Conservation (phyloP, 352 stramenopile genomes). For the Phytophthora pseudosyringae region DNA sequence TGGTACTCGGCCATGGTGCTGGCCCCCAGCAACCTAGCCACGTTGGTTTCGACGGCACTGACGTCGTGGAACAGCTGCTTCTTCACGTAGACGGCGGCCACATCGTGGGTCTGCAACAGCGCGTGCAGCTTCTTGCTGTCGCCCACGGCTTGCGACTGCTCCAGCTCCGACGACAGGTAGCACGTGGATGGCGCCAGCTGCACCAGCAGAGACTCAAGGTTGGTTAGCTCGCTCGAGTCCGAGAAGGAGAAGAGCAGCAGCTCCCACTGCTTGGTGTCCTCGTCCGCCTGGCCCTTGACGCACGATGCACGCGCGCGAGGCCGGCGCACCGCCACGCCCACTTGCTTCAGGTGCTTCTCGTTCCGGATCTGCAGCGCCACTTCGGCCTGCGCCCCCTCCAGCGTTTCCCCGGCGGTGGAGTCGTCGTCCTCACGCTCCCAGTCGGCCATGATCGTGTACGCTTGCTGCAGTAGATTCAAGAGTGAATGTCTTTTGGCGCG, state of each 20-base stretch:
- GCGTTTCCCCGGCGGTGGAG: slow-evolving; percentile 10
- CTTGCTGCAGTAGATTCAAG: slow-evolving; percentile 5
- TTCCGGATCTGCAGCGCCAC: slow-evolving; percentile 85
- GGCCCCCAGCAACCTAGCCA: slow-evolving; percentile 64
- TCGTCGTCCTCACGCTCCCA: slow-evolving; percentile 40
- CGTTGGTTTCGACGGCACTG: slow-evolving; percentile 62
- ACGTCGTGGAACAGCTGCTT: slow-evolving; percentile 71
- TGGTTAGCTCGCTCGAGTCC: slow-evolving; percentile 84
- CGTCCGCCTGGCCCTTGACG: slow-evolving; percentile 67
- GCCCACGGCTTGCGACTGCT: slow-evolving; percentile 59
- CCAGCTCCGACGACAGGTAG: slow-evolving; percentile 65
- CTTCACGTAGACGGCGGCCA: slow-evolving; percentile 69
- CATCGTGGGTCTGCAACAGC: slow-evolving; percentile 70
- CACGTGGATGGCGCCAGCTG: slow-evolving; percentile 81
- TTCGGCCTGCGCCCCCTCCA: slow-evolving; percentile 50
- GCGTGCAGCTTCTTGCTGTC: slow-evolving; percentile 87
- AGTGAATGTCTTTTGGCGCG: slow-evolving; percentile 19
- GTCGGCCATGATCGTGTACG: slow-evolving; percentile 40
- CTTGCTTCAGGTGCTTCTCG: slow-evolving; percentile 83
- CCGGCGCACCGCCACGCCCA: slow-evolving; percentile 77
- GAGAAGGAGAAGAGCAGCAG: slow-evolving; percentile 83
- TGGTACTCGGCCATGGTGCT: slow-evolving; percentile 68
- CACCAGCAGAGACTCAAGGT: slow-evolving; percentile 86
- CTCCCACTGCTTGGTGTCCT: slow-evolving; percentile 89
- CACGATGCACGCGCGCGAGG: slow-evolving; percentile 76